Base-by-base conservation (phyloP, 2,329 filamentous ascomycete species). In the Chrysosporium keratinophilum region DNA sequence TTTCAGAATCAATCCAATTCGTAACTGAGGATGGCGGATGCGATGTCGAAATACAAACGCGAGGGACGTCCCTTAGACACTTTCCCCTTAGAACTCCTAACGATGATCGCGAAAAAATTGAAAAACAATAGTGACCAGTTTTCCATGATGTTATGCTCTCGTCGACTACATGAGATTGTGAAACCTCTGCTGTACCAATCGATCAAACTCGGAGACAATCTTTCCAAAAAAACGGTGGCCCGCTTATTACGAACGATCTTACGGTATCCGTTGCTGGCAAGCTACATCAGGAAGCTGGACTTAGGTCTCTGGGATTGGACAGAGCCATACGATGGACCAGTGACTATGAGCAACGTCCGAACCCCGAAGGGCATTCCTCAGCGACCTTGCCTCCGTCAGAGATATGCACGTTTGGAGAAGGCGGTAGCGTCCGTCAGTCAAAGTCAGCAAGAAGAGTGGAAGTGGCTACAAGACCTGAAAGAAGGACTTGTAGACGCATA, bases 391-490 rank as follows among this genome's bases (percentile, higher is more conserved):
- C 31, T 48, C 17, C 15, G n/a, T 12, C 19, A 2, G 1, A 35
- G 19, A 37, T 48, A 48, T 48, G 19, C n/a, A 23, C 10, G 20
- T 11, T 15, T 48, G 45, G 45, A 48, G 33, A n/a, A 48, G 14
- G 20, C 11, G 10, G 17, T 48, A 14, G 35, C 2, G 7, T 48
- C 19, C 33, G 45, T 23, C 10, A 48, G 45, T 12, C 31, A 37
- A 19, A 19, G n/a, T 20, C 31, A 39, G n/a, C n/a, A 48, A n/a
- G 45, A 48, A n/a, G 45, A 48, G 12, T 48, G 45, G 45, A 12
- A 19, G 6, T 48, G 31, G 45, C 15, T 48, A 5, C 5, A 37
- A 20, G 31, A 48, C 19, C 15, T 48, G 19, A 17, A 15, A 19
- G 10, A 5, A 14, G 45, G 45, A 4, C 6, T 20, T 19, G 33